Base-by-base conservation (phyloP, 257 asterid genomes). In the Solanum etuberosum region DNA sequence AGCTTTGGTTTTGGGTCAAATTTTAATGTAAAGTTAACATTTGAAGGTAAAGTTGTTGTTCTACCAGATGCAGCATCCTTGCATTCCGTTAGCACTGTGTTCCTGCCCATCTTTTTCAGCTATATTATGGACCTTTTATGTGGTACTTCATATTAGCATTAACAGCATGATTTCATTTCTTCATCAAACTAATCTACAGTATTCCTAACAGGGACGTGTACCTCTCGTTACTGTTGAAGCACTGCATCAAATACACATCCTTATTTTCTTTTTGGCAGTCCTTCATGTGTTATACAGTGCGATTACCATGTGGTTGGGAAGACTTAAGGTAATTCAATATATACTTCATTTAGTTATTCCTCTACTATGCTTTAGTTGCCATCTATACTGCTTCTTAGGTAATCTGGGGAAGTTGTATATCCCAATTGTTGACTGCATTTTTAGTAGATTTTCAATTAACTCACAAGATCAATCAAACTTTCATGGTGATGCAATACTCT, bases 221-320 rank as follows among this genome's bases (percentile, higher is more conserved):
- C 51, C 95, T 6, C 94, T 96, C 54, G 91, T 95, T 85, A 86
- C 98, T 42, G 95, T 94, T 83, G 93, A 95, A 83, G 97, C 94
- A 86, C 92, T 97, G 85, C 99, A 97, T 90, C 98, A 96, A 92
- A 88, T 97, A 86, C 99, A 97, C 92, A 94, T 97, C 82, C 98
- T 97, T 77, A 92, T 97, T 86, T 96, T 97, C 96, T 97, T 95
- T 90, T 91, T 97, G 90, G 99, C 99, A 29, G 95, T 95, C 86
- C 85, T 97, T 32, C 99, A 97, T 54, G 96, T 97, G 84, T n/a
- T 90, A 59, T 95, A 94, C 86, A 95, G 97, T 90, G 98, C 98
- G 46, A 40, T 91, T 88, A 97, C 99, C 21, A 97, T 97, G 99
- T 93, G 90, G 54, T 95, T 97, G 7, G 99, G 99, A 84, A 94